A percentile compares a stretch with the other conserved stretches of the same genome.
Conservation (phyloP, 169 alveolate species). For the Eimeria falciformis region DNA sequence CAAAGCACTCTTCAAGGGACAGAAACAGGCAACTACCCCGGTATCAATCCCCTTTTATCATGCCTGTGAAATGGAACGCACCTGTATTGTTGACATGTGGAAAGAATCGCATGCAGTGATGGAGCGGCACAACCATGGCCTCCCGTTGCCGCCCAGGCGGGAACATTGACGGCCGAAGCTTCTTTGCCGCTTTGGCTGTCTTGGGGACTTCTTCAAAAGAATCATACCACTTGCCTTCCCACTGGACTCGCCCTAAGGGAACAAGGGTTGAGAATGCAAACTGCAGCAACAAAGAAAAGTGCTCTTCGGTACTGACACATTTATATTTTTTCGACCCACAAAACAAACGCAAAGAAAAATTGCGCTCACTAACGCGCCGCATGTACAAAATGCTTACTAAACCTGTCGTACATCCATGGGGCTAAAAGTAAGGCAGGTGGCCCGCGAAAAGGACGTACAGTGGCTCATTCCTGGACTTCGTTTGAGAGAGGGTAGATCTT, state of each 20-base stretch:
- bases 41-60: not conserved
- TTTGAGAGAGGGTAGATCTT: not conserved
- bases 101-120: constrained; percentile 89
- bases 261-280: not conserved
- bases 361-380: not conserved
- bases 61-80: not conserved
- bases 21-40: not conserved
- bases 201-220: constrained; percentile 41
- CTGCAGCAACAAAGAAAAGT: no score
- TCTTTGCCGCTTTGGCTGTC: not conserved
- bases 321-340: not conserved
- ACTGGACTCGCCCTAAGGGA: constrained; percentile 67
- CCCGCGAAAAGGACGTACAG: not conserved
- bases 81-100: constrained; percentile 94
- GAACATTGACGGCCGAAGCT: constrained; percentile 45
- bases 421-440: no score
- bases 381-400: not conserved
- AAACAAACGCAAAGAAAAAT: not conserved
- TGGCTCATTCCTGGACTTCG: constrained; percentile 62
- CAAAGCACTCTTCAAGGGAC: not conserved
- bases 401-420: no score
- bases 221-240: constrained; percentile 59
- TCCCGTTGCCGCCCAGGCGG: constrained; percentile 13
- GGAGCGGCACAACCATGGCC: constrained; percentile 72
- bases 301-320: not conserved